Conservation (phyloP, 2,329 filamentous ascomycete species). For the Salinomyces thailandicus region DNA sequence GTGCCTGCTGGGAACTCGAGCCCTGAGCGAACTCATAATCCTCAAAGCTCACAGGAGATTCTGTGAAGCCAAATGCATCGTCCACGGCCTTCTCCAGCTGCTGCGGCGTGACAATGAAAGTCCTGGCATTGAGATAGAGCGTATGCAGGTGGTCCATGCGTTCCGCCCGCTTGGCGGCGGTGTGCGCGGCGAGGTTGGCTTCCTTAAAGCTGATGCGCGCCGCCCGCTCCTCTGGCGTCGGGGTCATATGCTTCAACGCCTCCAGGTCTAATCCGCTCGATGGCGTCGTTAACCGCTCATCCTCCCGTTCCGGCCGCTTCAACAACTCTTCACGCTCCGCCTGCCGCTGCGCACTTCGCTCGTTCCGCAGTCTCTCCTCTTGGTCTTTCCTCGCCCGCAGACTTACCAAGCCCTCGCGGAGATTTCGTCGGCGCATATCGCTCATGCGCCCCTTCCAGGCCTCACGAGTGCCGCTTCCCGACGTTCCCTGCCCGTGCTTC, state of each 20-base stretch:
- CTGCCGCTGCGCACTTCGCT: constrained; percentile 40
- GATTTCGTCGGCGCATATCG: constrained; percentile 56
- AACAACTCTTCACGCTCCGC: constrained; percentile 42
- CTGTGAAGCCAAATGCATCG: constrained; percentile 58
- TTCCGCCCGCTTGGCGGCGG: constrained; percentile 14
- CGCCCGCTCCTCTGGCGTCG: constrained; percentile 36
- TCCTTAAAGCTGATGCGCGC: constrained; percentile 37
- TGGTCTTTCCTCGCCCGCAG: constrained; percentile 56
- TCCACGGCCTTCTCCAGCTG: constrained; percentile 68
- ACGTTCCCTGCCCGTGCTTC: constrained; percentile 8
- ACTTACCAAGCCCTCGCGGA: constrained; percentile 59
- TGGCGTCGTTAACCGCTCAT: constrained; percentile 65
- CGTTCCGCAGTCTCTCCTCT: constrained; percentile 28
- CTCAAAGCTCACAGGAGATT: constrained; percentile 28
- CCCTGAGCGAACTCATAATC: constrained; percentile 8
- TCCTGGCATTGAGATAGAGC: constrained; percentile 77
- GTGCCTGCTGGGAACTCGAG: neutral
- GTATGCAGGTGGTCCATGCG: constrained; percentile 61
- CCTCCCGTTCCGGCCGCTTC: constrained; percentile 57
- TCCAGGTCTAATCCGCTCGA: constrained; percentile 40
- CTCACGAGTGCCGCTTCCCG: constrained; percentile 37
- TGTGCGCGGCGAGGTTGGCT: constrained; percentile 13
- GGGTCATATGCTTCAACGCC: constrained; percentile 45
- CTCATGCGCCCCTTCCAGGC: constrained; percentile 67
- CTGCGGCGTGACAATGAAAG: constrained; percentile 74